Evolutionary conservation across 2,329 filamentous ascomycete genomes (phyloP).

Genomic region (Helotiales sp.): DNA sequence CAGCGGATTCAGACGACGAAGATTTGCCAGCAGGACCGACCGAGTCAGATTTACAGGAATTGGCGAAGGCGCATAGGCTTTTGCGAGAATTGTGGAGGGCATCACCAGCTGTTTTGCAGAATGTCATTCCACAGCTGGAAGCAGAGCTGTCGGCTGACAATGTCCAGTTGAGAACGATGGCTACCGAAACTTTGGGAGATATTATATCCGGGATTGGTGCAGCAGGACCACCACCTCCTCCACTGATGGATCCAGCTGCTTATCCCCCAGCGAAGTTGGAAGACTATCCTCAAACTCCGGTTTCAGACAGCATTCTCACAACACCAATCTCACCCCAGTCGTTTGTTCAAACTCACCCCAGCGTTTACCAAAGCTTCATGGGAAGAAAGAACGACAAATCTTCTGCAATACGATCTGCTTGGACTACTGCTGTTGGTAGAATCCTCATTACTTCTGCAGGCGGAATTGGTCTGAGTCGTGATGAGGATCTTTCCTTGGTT

Average conservation of each 20-base stretch:
- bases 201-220: slow-evolving; percentile 94
- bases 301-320: slow-evolving; percentile 68
- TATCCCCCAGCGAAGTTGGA: slow-evolving; percentile 78
- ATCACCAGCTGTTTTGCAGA: slow-evolving; percentile 83
- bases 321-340: slow-evolving; percentile 87
- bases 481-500: slow-evolving; percentile 79
- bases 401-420: slow-evolving; percentile 79
- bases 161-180: slow-evolving; percentile 80
- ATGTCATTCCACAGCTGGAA: slow-evolving; percentile 92
- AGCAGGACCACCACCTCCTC: slow-evolving; percentile 78
- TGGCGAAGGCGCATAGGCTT: slow-evolving; percentile 86
- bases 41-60: slow-evolving; percentile 83
- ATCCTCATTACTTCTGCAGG: slow-evolving; percentile 92
- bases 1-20: slow-evolving; percentile 68
- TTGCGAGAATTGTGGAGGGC: slow-evolving; percentile 94
- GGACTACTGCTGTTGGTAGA: slow-evolving; percentile 82
- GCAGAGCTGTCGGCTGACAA: slow-evolving; percentile 92
- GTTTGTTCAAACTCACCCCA: slow-evolving; percentile 80
- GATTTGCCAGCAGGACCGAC: slow-evolving; percentile 66
- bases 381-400: slow-evolving; percentile 87
- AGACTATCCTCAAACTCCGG: slow-evolving; percentile 58
- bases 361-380: slow-evolving; percentile 83
- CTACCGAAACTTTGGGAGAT: slow-evolving; percentile 92
- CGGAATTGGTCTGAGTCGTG: slow-evolving; percentile 82
- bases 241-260: slow-evolving; percentile 76